These are phyloP conservation scores for Imleria badia DNA, from an alignment of 768 basidiomycete genomes.

Conservation along the genomic window DNA sequence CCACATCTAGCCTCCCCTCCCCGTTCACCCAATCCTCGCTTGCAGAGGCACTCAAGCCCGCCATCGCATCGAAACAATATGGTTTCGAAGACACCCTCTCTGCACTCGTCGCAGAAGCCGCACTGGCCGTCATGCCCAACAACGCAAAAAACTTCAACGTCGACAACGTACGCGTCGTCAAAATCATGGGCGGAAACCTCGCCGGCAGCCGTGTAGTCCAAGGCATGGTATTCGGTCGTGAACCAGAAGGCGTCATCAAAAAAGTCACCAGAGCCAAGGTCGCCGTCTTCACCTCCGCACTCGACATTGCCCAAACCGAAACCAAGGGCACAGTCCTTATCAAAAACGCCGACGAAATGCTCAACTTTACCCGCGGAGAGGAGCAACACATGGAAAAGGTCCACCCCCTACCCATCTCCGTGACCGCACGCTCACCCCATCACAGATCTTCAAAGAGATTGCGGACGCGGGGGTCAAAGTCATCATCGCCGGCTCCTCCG, in stretches of 20 bases:
- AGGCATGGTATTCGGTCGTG: conserved; percentile 97
- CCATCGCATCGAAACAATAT: conserved; percentile 97
- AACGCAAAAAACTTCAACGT: conserved; percentile 95
- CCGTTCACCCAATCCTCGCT: conserved; percentile 73
- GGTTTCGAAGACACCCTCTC: conserved; percentile 86
- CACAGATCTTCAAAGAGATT: conserved; percentile 93
- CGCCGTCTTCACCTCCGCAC: conserved; percentile 88
- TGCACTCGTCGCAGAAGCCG: conserved; percentile 87
- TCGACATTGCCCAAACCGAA: conserved; percentile 96
- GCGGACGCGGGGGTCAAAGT: conserved; percentile 93
- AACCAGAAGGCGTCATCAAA: conserved; percentile 89
- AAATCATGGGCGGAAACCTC: conserved; percentile 96
- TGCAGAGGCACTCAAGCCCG: conserved; percentile 76
- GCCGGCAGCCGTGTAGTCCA: conserved; percentile 82
- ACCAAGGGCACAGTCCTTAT: conserved; percentile 98
- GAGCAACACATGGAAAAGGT: conserved; percentile 96
- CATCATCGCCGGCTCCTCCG: conserved; percentile 87
- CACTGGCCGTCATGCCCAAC: conserved; percentile 85
- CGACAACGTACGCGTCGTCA: conserved; percentile 97
- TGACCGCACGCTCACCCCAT: not conserved
- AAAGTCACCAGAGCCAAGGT: conserved; percentile 87
- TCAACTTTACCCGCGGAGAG: conserved; percentile 95
- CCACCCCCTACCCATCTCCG: too few species aligned
- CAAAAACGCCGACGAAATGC: conserved; percentile 93
- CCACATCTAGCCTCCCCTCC: conserved; percentile 64